A percentile compares a stretch with the other conserved stretches of the same genome.
These are phyloP conservation scores for Oenanthe javanica DNA, from an alignment of 140 eudicot genomes.

Conservation along the genomic window DNA sequence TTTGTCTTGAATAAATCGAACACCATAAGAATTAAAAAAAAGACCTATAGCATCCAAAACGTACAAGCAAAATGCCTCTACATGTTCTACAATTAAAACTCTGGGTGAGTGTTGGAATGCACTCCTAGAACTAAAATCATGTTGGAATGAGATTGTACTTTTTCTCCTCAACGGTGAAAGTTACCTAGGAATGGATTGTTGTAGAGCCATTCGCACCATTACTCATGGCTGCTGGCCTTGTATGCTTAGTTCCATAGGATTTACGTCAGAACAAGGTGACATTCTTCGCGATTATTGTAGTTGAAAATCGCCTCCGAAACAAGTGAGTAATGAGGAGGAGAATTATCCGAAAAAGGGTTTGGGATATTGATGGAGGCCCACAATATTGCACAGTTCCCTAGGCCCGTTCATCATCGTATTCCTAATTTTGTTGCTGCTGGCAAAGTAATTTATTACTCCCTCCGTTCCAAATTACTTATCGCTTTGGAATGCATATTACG, in stretches of 20 bases:
- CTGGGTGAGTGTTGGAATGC: conserved; percentile 29
- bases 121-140: conserved; percentile 48
- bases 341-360: conserved; percentile 69
- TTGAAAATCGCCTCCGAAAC: conserved; percentile 12
- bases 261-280: conserved; percentile 44
- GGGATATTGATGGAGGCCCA: conserved; percentile 91
- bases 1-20: no score
- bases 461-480: no score
- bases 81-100: background rate
- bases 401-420: conserved; percentile 93
- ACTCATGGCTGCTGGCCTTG: conserved; percentile 63
- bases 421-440: conserved; percentile 81
- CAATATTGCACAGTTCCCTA: conserved; percentile 79
- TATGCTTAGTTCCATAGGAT: conserved; percentile 55
- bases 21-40: no score
- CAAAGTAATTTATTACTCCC: no score
- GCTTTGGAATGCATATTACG: no score
- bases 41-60: background rate
- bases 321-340: conserved; percentile 32
- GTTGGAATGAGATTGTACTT: conserved; percentile 57
- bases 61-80: background rate
- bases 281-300: conserved; percentile 15
- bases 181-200: conserved; percentile 50
- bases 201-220: conserved; percentile 46
- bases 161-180: no score